Percentiles rank a stretch among this genome's conserved stretches.
Conservation (phyloP, 805 yeast genomes). For the Kregervanrija delftensis region DNA sequence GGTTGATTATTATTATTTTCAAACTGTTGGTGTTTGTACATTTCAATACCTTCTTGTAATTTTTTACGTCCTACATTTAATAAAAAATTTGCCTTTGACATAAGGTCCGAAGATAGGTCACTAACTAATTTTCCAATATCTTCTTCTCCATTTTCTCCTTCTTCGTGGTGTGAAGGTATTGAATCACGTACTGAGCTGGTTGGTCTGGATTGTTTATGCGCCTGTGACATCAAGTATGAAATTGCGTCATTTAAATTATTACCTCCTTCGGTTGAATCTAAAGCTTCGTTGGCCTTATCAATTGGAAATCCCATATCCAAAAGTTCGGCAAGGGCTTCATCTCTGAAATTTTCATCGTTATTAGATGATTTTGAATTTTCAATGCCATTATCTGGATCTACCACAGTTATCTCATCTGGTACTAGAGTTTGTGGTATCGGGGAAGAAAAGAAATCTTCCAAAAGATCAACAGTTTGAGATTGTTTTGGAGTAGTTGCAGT, state of each 20-base stretch:
- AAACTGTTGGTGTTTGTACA: slow-evolving; percentile 36
- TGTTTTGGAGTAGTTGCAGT: no score
- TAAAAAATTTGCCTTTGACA: slow-evolving; percentile 52
- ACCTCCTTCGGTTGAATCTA: slow-evolving; percentile 44
- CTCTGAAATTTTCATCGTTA: slow-evolving; percentile 20
- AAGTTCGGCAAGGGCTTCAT: slow-evolving; percentile 56
- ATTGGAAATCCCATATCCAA: slow-evolving; percentile 75
- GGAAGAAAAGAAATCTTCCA: slow-evolving; percentile 7
- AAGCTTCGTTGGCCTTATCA: slow-evolving; percentile 53
- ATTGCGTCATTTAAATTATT: slow-evolving; percentile 60
- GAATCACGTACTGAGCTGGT: not conserved
- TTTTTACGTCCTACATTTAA: slow-evolving; percentile 55
- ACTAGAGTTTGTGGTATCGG: not conserved
- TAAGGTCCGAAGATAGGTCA: slow-evolving; percentile 49
- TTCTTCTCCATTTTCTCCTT: slow-evolving; percentile 13
- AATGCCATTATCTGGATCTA: no score
- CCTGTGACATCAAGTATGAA: slow-evolving; percentile 54
- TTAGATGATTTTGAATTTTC: not conserved
- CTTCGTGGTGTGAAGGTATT: not conserved
- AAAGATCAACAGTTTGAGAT: slow-evolving; percentile 1
- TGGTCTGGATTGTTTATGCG: slow-evolving; percentile 32
- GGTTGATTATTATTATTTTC: slow-evolving; percentile 38
- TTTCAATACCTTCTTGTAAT: slow-evolving; percentile 55
- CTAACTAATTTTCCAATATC: slow-evolving; percentile 37
- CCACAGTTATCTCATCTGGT: no score